Percentiles rank a stretch among this genome's conserved stretches.
phyloP scores from a whole-genome alignment of 768 basidiomycete genomes.

The Suillus tomentosus region DNA sequence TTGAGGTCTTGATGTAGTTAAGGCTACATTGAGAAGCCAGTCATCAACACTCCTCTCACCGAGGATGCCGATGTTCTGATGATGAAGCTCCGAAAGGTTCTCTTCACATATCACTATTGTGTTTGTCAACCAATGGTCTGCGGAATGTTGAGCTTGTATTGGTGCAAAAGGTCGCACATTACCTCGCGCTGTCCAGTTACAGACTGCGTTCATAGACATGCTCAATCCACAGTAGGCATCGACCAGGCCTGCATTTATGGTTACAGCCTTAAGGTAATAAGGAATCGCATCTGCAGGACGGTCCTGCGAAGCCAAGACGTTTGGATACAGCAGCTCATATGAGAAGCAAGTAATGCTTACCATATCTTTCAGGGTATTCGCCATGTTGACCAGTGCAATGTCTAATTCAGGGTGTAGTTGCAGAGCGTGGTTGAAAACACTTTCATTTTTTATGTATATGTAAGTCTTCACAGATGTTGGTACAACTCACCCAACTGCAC shows the following conservation, averaged over 20 bases:
- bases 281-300: constrained; percentile 44
- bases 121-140: constrained; percentile 38
- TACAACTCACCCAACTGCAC: constrained; percentile 43
- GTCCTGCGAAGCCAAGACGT: constrained; percentile 29
- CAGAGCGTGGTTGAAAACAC: constrained; percentile 44
- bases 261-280: constrained; percentile 47
- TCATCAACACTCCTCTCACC: constrained; percentile 29
- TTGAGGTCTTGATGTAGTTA: constrained; percentile 29
- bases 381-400: constrained; percentile 53
- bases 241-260: constrained; percentile 43
- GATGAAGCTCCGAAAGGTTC: constrained; percentile 37
- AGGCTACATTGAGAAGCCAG: constrained; percentile 41
- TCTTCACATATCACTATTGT: constrained; percentile 39
- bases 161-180: constrained; percentile 28
- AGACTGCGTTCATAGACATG: constrained; percentile 47
- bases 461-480: not conserved
- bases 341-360: constrained; percentile 27
- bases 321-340: not conserved
- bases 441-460: constrained; percentile 18
- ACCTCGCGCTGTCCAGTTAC: constrained; percentile 47
- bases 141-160: constrained; percentile 14
- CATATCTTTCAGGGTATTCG: constrained; percentile 50
- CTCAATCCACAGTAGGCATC: constrained; percentile 53
- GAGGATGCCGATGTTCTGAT: constrained; percentile 35
- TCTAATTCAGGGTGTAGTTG: constrained; percentile 47